Base-by-base conservation (phyloP, 1,284 basidiomycete species). In the Trichosporon ovoides region DNA sequence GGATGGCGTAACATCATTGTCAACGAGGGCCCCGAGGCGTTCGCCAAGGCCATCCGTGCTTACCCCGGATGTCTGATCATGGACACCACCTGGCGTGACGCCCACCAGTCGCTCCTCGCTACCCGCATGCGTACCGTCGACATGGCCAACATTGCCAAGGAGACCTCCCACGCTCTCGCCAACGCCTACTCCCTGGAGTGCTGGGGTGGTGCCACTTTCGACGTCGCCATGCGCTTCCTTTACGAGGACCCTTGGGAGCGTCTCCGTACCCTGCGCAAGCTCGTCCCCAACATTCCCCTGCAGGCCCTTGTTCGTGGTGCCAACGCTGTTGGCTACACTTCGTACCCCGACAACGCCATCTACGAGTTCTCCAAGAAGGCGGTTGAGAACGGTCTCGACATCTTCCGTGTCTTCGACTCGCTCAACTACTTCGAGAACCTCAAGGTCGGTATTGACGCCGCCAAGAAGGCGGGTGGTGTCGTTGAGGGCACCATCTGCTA, bases 211-310 rank as follows among this genome's bases (percentile, higher is more conserved):
- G 96, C 96, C 50, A 98, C 96, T 5, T 99, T 99, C 74, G 96
- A 98, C 78, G 96, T 99, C 52, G 89, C 96, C 34, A 98, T 98
- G 95, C 87, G 95, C 58, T 98, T 99, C 88, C 81, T 99, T 74
- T 98, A 98, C 78, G 96, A 99, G 78, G 96, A 99, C 80, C 96
- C 96, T 70, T 99, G 96, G 96, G 95, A 98, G 78, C 86, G 96
- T 69, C 81, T 98, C 80, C 87, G 96, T 67, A 89, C 89, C 40
- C 84, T 99, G 61, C 86, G 96, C 67, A 92, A 93, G 79, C 83
- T 98, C 56, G 96, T 98, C 14, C 96, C 96, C 61, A 99, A 99
- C 79, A 94, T 99, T 73, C 96, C 96, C 16, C 86, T 99, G 77
- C 96, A 98, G 80, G 96, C 96, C 38, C 85, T 99, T 55, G 92